Conservation (phyloP, 257 asterid genomes). For the Solanum etuberosum region DNA sequence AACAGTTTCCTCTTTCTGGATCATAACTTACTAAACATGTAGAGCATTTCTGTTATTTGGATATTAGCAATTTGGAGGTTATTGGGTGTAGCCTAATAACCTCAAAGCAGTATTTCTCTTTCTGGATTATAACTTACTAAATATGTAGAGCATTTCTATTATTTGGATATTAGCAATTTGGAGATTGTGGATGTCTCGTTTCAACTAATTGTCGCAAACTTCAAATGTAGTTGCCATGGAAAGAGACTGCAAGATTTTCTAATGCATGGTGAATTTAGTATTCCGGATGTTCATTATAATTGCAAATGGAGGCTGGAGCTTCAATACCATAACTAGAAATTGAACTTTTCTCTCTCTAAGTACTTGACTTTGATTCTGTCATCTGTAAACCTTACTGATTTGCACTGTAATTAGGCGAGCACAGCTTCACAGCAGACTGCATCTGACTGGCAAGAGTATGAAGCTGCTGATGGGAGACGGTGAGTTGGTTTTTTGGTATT, state of each 20-base stretch:
- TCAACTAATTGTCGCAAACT: not conserved
- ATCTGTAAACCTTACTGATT: not conserved
- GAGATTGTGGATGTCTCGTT: not conserved
- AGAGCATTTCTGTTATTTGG: not conserved
- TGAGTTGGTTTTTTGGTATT: constrained; percentile 9
- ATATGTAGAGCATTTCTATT: not conserved
- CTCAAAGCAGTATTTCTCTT: not conserved
- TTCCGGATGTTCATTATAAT: not conserved
- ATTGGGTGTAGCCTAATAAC: not conserved
- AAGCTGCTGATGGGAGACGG: constrained; percentile 94
- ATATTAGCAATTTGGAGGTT: not conserved
- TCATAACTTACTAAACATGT: not conserved
- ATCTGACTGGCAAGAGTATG: constrained; percentile 93
- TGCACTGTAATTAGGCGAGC: constrained; percentile 20
- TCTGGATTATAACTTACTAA: not conserved
- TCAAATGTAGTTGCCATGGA: not conserved
- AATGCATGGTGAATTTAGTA: not conserved
- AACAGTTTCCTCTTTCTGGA: not conserved
- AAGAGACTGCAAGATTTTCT: not conserved
- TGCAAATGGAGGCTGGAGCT: not conserved
- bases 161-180: not conserved
- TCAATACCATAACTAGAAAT: not conserved
- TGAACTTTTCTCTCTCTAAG: not conserved
- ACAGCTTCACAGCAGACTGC: constrained; percentile 46
- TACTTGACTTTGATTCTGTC: not conserved